These are phyloP conservation scores for Entomortierella beljakovae DNA, from an alignment of 192 early-diverging fungal species.

Conservation along the genomic window DNA sequence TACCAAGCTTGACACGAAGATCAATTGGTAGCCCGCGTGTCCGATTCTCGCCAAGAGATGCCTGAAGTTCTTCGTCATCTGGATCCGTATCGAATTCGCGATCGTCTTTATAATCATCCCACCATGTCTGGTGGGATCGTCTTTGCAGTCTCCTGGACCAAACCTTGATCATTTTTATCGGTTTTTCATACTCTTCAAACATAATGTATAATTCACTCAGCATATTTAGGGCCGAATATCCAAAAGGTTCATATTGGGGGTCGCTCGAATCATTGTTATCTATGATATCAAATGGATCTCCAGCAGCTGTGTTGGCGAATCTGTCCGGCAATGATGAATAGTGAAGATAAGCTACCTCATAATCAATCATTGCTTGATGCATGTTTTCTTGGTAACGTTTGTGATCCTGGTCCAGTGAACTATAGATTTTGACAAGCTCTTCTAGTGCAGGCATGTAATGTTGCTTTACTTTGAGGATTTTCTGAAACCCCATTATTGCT, in stretches of 20 bases:
- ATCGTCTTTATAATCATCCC: slow-evolving; percentile 72
- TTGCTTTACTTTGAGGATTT: slow-evolving; percentile 29
- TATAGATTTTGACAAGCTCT: slow-evolving; percentile 41
- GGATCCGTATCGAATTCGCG: slow-evolving; percentile 68
- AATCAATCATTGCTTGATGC: slow-evolving; percentile 68
- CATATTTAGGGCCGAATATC: slow-evolving; percentile 90
- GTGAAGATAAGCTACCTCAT: slow-evolving; percentile 65
- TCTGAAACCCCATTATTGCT: slow-evolving; percentile 44
- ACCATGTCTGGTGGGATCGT: slow-evolving; percentile 71
- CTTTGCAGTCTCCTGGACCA: slow-evolving; percentile 78
- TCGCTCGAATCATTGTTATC: slow-evolving; percentile 55
- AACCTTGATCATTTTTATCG: slow-evolving; percentile 75
- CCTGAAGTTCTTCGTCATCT: slow-evolving; percentile 38
- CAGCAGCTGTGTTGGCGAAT: slow-evolving; percentile 38
- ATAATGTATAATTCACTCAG: slow-evolving; percentile 89
- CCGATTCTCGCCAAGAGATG: slow-evolving; percentile 34
- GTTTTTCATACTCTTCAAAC: slow-evolving; percentile 79
- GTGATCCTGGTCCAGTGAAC: slow-evolving; percentile 41
- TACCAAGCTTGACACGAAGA: slow-evolving; percentile 87
- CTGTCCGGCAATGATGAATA: slow-evolving; percentile 29
- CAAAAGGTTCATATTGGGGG: slow-evolving; percentile 61
- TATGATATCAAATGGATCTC: slow-evolving; percentile 49
- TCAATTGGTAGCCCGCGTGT: slow-evolving; percentile 78
- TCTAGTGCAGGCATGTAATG: slow-evolving; percentile 50
- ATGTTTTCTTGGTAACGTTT: slow-evolving; percentile 60